These are phyloP conservation scores for Pyrenophora graminea DNA, from an alignment of 2,329 filamentous ascomycete genomes.

Conservation along the genomic window DNA sequence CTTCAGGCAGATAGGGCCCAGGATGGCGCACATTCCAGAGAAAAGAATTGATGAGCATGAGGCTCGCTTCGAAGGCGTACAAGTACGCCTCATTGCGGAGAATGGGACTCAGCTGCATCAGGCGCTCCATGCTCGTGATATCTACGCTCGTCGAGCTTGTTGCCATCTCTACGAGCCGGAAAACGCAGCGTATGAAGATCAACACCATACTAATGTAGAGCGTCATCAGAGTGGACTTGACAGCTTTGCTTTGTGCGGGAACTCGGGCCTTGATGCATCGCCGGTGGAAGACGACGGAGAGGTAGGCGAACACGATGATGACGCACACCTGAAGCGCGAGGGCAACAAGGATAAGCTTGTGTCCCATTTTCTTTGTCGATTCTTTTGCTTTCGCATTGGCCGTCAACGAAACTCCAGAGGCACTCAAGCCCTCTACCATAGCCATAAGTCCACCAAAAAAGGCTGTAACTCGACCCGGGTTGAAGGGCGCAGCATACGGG, in stretches of 20 bases:
- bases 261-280: conserved; percentile 46
- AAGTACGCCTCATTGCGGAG: conserved; percentile 56
- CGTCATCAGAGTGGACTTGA: conserved; percentile 48
- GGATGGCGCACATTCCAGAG: conserved; percentile 57
- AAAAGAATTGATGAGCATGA: conserved; percentile 56
- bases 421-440: conserved; percentile 55
- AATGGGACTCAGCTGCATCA: conserved; percentile 37
- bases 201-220: conserved; percentile 52
- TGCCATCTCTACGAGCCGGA: conserved; percentile 55
- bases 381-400: conserved; percentile 45
- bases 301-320: conserved; percentile 51
- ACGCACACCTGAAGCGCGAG: conserved; percentile 56
- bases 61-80: conserved; percentile 56
- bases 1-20: conserved; percentile 52
- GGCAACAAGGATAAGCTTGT: conserved; percentile 53
- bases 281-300: conserved; percentile 52
- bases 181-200: conserved; percentile 54
- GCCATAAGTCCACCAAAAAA: conserved; percentile 58
- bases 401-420: conserved; percentile 52
- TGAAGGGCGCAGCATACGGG: conserved; percentile 60
- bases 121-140: conserved; percentile 35
- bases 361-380: conserved; percentile 45
- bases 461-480: conserved; percentile 61
- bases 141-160: conserved; percentile 50
- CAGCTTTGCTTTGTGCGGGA: conserved; percentile 47